phyloP scores from a whole-genome alignment of 2,329 filamentous ascomycete species.

The Exophiala oligosperma region DNA sequence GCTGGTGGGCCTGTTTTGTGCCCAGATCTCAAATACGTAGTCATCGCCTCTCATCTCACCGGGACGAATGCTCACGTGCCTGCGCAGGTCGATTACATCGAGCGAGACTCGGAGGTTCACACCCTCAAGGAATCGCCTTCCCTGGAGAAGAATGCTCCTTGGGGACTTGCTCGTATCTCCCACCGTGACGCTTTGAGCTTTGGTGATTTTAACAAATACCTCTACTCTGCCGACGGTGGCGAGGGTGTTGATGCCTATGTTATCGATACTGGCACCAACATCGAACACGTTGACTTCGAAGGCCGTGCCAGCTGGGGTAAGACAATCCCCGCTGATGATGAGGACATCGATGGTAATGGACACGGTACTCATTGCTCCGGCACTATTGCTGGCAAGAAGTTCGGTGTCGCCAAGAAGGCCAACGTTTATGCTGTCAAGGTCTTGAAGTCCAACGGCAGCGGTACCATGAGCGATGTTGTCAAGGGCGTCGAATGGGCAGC shows the following conservation, averaged over 20 bases:
- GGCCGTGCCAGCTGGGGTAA: conserved; percentile 95
- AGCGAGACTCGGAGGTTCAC: conserved; percentile 90
- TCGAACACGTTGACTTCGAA: conserved; percentile 93
- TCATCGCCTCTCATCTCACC: conserved; percentile 7
- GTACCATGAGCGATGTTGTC: conserved; percentile 97
- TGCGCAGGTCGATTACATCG: conserved; percentile 86
- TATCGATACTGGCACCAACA: conserved; percentile 96
- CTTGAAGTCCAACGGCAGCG: conserved; percentile 92
- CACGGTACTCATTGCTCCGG: conserved; percentile 99
- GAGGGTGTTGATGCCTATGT: conserved; percentile 99
- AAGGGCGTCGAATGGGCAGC: conserved; percentile 97
- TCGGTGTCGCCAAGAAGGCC: conserved; percentile 99
- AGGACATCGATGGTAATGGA: conserved; percentile 90
- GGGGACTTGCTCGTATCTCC: conserved; percentile 97
- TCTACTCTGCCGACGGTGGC: conserved; percentile 84
- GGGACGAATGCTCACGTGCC: conserved; percentile 24
- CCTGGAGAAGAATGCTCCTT: conserved; percentile 90
- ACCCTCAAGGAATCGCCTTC: conserved; percentile 62
- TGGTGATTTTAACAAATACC: conserved; percentile 91
- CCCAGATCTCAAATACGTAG: background rate
- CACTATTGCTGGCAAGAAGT: conserved; percentile 97
- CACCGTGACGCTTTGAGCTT: conserved; percentile 87
- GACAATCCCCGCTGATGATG: conserved; percentile 81
- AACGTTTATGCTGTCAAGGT: conserved; percentile 97
- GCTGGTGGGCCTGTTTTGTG: no score